These are phyloP conservation scores for Tolypocladium guangdongense DNA, from an alignment of 2,329 filamentous ascomycete genomes.

Conservation along the genomic window DNA sequence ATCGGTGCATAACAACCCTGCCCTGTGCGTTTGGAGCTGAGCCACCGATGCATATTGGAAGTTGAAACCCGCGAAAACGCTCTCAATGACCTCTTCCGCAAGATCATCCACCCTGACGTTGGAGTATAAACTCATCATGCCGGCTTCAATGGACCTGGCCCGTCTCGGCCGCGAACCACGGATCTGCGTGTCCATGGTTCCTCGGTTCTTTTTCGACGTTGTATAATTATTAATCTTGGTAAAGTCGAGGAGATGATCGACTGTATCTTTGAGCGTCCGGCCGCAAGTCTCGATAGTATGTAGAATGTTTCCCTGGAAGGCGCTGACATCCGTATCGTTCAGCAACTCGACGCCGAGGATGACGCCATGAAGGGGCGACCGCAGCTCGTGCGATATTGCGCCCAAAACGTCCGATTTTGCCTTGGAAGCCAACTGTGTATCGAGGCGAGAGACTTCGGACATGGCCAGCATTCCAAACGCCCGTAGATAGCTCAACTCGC, in stretches of 20 bases:
- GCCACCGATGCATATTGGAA: conserved; percentile 18
- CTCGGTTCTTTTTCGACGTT: conserved; percentile 1
- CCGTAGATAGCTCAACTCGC: conserved; percentile 39
- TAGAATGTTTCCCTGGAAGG: conserved; percentile 33
- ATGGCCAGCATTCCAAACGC: conserved; percentile 45
- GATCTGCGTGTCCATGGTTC: not conserved
- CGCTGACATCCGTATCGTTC: conserved; percentile 36
- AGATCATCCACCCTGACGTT: conserved; percentile 26
- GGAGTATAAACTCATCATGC: conserved; percentile 9
- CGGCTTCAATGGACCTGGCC: conserved; percentile 4
- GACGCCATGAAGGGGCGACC: conserved; percentile 50
- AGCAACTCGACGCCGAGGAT: conserved; percentile 42
- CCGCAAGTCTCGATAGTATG: conserved; percentile 40
- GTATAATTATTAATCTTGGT: conserved; percentile 39
- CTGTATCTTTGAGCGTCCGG: conserved; percentile 40
- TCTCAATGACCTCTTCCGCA: conserved; percentile 35
- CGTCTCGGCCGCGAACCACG: conserved; percentile 1
- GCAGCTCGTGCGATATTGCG: conserved; percentile 50
- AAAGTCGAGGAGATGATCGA: conserved; percentile 42
- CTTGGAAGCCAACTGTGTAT: conserved; percentile 25
- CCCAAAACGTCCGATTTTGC: conserved; percentile 48
- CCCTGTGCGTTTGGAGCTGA: conserved; percentile 7
- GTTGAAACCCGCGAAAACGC: conserved; percentile 33
- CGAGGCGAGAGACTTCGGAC: conserved; percentile 40
- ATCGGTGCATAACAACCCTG: conserved; percentile 4